These are phyloP conservation scores for Globisporangium acanthophoron DNA, from an alignment of 352 stramenopile genomes.

Conservation along the genomic window DNA sequence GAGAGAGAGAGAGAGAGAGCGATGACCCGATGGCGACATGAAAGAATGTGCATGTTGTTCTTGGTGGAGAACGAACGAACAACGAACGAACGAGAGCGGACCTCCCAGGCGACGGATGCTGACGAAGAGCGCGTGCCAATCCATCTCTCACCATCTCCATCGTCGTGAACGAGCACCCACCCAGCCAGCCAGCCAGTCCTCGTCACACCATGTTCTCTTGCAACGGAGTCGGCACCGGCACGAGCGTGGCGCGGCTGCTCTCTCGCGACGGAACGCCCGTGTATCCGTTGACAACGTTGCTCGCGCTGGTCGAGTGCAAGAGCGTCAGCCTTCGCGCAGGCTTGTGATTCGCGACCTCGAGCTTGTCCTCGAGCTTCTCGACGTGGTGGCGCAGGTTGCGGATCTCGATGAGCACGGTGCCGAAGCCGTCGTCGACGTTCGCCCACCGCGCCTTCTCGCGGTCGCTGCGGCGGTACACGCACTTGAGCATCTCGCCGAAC, in stretches of 20 bases:
- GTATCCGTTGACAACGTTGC: neutral
- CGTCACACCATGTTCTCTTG: constrained; percentile 14
- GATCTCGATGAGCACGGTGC: constrained; percentile 56
- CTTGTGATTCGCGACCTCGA: constrained; percentile 35
- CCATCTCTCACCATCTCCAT: neutral
- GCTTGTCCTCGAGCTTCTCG: constrained; percentile 48
- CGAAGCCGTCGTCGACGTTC: constrained; percentile 47
- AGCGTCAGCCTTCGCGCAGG: constrained; percentile 27
- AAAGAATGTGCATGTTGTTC: constrained; percentile 4
- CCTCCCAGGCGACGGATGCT: no score
- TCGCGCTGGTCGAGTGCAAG: neutral
- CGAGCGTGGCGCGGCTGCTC: constrained; percentile 11
- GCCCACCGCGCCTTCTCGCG: constrained; percentile 28
- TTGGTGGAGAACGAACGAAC: neutral
- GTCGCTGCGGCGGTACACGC: constrained; percentile 24
- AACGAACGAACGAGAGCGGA: no score
- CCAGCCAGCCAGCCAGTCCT: neutral
- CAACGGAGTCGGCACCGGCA: constrained; percentile 4
- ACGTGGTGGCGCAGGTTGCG: constrained; percentile 48
- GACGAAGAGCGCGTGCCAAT: neutral
- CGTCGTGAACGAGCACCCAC: neutral
- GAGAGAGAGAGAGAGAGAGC: neutral
- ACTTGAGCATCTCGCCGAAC: constrained; percentile 41
- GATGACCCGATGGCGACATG: neutral
- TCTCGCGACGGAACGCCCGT: constrained; percentile 11